Evolutionary conservation across 495 filamentous ascomycete genomes (phyloP).

Genomic region (Podospora sp.): DNA sequence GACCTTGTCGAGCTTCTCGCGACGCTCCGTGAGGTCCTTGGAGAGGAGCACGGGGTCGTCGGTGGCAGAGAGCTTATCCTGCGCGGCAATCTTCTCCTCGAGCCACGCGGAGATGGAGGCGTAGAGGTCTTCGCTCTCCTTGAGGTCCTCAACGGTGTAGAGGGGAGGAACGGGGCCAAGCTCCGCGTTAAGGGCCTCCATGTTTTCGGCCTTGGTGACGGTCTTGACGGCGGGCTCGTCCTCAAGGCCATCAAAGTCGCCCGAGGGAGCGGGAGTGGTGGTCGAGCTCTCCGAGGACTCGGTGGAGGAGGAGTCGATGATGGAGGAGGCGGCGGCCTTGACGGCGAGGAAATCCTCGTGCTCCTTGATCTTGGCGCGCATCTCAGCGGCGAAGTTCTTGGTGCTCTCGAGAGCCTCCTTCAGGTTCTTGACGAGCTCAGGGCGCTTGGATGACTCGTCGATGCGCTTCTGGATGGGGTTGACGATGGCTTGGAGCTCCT

Average conservation of each 20-base stretch:
- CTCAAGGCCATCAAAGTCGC: slow-evolving; percentile 66
- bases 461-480: slow-evolving; percentile 68
- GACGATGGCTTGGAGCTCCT: slow-evolving; percentile 70
- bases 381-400: slow-evolving; percentile 49
- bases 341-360: slow-evolving; percentile 52
- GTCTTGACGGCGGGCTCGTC: slow-evolving; percentile 50
- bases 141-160: slow-evolving; percentile 66
- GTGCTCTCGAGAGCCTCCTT: slow-evolving; percentile 63
- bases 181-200: slow-evolving; percentile 44
- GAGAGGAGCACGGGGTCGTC: slow-evolving; percentile 71
- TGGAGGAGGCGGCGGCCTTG: slow-evolving; percentile 42
- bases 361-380: slow-evolving; percentile 53
- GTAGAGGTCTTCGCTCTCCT: slow-evolving; percentile 52
- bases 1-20: slow-evolving; percentile 63
- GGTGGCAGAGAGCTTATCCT: slow-evolving; percentile 66
- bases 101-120: slow-evolving; percentile 63
- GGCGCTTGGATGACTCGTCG: slow-evolving; percentile 66
- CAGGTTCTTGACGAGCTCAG: slow-evolving; percentile 64
- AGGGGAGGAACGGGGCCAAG: slow-evolving; percentile 52
- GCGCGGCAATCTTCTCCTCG: slow-evolving; percentile 62
- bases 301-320: slow-evolving; percentile 41
- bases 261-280: slow-evolving; percentile 45
- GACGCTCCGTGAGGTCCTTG: slow-evolving; percentile 64
- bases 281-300: slow-evolving; percentile 33
- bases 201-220: slow-evolving; percentile 39